Conservation (phyloP, 441 rosid species). For the Eutrema salsugineum region DNA sequence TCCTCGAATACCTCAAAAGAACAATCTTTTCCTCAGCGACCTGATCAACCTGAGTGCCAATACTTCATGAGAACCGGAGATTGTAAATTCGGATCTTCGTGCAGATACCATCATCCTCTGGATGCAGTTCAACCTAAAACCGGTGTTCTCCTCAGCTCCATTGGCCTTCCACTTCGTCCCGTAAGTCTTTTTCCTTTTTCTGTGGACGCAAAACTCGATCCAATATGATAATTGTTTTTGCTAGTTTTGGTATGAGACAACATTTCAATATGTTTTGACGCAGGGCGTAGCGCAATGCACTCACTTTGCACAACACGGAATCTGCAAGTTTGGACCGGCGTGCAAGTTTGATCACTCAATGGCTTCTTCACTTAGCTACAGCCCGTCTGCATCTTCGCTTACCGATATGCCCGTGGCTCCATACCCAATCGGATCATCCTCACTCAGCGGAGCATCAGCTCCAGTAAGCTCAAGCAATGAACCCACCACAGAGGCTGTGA, state of each 20-base stretch:
- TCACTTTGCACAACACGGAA: conserved; percentile 74
- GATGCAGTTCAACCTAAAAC: conserved; percentile 50
- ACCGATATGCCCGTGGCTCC: conserved; percentile 92
- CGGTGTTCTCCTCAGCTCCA: conserved; percentile 49
- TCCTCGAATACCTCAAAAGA: conserved; percentile 60
- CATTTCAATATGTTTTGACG: neutral
- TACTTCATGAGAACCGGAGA: conserved; percentile 89
- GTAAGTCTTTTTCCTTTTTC: conserved; percentile 43
- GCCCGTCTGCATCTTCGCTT: conserved; percentile 96
- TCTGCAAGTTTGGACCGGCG: conserved; percentile 84
- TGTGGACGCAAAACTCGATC: neutral
- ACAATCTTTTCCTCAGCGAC: conserved; percentile 71
- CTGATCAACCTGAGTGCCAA: conserved; percentile 89
- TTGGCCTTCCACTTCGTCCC: conserved; percentile 87
- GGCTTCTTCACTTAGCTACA: conserved; percentile 64
- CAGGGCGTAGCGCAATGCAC: conserved; percentile 82
- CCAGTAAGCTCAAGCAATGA: conserved; percentile 61
- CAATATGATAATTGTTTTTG: too few relatives aligned
- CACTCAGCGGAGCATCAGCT: conserved; percentile 74
- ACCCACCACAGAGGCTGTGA: conserved; percentile 22
- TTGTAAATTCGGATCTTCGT: conserved; percentile 87
- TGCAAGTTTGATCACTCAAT: conserved; percentile 88
- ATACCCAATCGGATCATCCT: conserved; percentile 70
- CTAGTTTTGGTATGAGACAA: neutral
- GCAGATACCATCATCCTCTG: conserved; percentile 90